A percentile compares a stretch with the other conserved stretches of the same genome.
These are phyloP conservation scores for Fusarium acutatum DNA, from an alignment of 2,329 filamentous ascomycete species.

Conservation along the genomic window DNA sequence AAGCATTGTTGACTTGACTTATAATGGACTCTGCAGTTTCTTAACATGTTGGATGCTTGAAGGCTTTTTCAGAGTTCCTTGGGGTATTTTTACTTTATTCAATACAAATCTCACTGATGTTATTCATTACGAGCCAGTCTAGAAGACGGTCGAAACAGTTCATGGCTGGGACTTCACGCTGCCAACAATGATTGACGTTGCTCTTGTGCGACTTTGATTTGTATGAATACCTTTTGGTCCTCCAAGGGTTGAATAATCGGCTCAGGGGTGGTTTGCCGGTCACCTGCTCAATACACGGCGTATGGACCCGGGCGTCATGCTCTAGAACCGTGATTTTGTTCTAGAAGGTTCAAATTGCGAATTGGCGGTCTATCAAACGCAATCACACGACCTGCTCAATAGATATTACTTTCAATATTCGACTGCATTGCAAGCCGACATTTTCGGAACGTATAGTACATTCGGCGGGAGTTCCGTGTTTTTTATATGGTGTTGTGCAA, in stretches of 20 bases:
- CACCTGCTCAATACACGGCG: conserved; percentile 6
- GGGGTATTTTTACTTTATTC: conserved; percentile 7
- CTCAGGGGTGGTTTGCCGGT: conserved; percentile 1
- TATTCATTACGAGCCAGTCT: not conserved
- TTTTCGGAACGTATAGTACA: not conserved
- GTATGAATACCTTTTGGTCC: not conserved
- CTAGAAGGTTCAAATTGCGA: conserved; percentile 28
- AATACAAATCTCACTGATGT: not conserved
- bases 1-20: conserved; percentile 19
- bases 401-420: not conserved
- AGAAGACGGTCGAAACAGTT: not conserved
- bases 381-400: not conserved
- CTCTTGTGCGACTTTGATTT: not conserved
- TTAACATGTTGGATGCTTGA: conserved; percentile 4
- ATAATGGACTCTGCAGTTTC: not conserved
- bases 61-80: conserved; percentile 4
- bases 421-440: not conserved
- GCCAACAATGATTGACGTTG: not conserved
- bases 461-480: conserved; percentile 4
- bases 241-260: not conserved
- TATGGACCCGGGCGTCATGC: not conserved
- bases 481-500: conserved; percentile 3
- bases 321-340: conserved; percentile 26
- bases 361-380: conserved; percentile 19
- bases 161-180: not conserved